These are phyloP conservation scores for Endocalyx cinctus DNA, from an alignment of 2,329 filamentous ascomycete species.

Conservation along the genomic window DNA sequence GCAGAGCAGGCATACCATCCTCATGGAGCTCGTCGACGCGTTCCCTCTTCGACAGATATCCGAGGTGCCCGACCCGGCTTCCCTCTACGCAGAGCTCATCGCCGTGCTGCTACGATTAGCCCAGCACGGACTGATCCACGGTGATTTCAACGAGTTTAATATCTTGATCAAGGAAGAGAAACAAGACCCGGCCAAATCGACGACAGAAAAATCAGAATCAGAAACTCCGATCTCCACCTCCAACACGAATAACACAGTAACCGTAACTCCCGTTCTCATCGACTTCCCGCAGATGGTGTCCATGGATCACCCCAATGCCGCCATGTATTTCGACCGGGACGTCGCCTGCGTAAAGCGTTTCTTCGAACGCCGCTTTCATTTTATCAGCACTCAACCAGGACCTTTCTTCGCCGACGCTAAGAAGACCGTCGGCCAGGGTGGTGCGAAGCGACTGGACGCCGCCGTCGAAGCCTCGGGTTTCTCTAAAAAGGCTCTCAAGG, in stretches of 20 bases:
- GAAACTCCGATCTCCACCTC: constrained; percentile 1
- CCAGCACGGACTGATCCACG: constrained; percentile 85
- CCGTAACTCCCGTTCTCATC: constrained; percentile 77
- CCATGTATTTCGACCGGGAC: constrained; percentile 96
- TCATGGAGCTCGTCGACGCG: constrained; percentile 92
- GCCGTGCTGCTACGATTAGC: constrained; percentile 79
- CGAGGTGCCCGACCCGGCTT: constrained; percentile 73
- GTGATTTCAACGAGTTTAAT: constrained; percentile 99
- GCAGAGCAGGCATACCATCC: constrained; percentile 90
- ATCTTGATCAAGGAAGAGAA: constrained; percentile 80
- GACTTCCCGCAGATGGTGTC: constrained; percentile 99
- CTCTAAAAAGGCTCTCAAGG: constrained; percentile 93
- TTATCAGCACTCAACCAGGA: constrained; percentile 73
- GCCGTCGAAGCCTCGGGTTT: constrained; percentile 91
- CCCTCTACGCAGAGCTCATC: constrained; percentile 89
- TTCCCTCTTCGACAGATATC: constrained; percentile 88
- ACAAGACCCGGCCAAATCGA: constrained; percentile 26
- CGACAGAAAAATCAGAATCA: constrained; percentile 12
- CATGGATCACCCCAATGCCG: constrained; percentile 86
- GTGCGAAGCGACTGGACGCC: constrained; percentile 71
- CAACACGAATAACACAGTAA: constrained; percentile 14
- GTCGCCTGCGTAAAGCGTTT: constrained; percentile 94
- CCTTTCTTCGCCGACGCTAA: constrained; percentile 83
- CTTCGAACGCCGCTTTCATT: constrained; percentile 85
- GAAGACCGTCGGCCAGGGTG: constrained; percentile 64